These are phyloP conservation scores for Carnegiea gigantea DNA, from an alignment of 179 eudicot species.

Conservation along the genomic window DNA sequence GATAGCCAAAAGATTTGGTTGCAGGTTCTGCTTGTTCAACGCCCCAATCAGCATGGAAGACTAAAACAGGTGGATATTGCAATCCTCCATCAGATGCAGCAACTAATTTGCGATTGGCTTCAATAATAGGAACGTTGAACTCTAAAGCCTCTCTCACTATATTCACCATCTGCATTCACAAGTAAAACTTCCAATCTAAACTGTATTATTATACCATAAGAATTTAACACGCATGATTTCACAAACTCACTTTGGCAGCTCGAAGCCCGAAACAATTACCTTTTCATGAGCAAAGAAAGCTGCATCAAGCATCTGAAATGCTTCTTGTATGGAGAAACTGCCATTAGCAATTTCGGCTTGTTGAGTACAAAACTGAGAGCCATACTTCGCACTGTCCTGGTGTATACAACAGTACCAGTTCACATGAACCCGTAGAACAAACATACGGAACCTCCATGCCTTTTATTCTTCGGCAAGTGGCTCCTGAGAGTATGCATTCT, in stretches of 20 bases:
- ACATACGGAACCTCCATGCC: neutral
- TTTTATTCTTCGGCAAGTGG: neutral
- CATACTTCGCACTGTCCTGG: conserved; percentile 50
- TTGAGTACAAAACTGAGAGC: conserved; percentile 26
- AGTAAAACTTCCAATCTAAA: neutral
- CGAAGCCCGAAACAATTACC: conserved; percentile 34
- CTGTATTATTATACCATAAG: neutral
- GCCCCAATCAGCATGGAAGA: conserved; percentile 62
- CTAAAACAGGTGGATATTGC: conserved; percentile 60
- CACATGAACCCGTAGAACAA: neutral
- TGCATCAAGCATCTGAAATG: conserved; percentile 61
- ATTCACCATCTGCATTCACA: conserved; percentile 54
- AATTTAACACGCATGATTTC: neutral
- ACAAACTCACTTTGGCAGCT: neutral
- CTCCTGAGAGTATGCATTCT: too few species aligned
- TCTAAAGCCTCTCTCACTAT: conserved; percentile 66
- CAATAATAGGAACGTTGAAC: conserved; percentile 54
- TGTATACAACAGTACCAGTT: conserved; percentile 26
- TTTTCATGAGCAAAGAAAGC: conserved; percentile 47
- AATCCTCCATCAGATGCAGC: conserved; percentile 77
- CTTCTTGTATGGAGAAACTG: conserved; percentile 25
- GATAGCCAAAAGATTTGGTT: conserved; percentile 44
- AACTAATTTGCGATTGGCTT: conserved; percentile 58
- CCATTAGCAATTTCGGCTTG: conserved; percentile 12
- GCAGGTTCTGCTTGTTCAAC: conserved; percentile 24